phyloP scores from a whole-genome alignment of 257 asterid genomes.

The Solanum stenotomum region DNA sequence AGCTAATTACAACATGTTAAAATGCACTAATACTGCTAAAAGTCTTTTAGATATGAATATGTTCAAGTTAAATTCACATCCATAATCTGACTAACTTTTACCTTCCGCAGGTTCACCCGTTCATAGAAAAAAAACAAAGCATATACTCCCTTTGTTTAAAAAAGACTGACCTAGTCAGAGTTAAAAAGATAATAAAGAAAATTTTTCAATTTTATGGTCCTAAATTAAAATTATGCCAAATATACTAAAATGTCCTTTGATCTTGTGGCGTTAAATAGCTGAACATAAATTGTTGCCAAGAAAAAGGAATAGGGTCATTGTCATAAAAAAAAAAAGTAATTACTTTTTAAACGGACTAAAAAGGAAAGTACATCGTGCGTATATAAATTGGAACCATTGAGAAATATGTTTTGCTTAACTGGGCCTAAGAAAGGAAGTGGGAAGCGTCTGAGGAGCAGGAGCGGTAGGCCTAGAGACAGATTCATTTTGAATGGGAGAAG shows the following conservation, averaged over 20 bases:
- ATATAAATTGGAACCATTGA: background rate
- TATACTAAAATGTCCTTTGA: accelerated
- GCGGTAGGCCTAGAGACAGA: background rate
- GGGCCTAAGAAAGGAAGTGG: background rate
- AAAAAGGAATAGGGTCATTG: no score
- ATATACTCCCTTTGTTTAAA: accelerated
- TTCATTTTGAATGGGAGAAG: background rate
- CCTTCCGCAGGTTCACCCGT: background rate
- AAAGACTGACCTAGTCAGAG: background rate
- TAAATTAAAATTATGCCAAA: background rate
- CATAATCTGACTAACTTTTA: background rate
- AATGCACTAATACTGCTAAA: background rate
- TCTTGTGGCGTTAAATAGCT: background rate
- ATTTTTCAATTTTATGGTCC: accelerated
- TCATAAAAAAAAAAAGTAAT: no score
- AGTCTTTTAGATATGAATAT: background rate
- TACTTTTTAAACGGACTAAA: background rate
- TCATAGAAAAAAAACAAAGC: background rate
- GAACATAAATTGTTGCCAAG: background rate
- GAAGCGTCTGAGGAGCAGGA: background rate
- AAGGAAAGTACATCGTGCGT: no score
- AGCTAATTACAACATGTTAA: background rate
- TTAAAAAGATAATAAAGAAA: no score
- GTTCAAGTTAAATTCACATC: background rate
- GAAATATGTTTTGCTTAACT: background rate